Evolutionary conservation across 2,329 filamentous ascomycete genomes (phyloP).

Genomic region (Ophiostoma ulmi): DNA sequence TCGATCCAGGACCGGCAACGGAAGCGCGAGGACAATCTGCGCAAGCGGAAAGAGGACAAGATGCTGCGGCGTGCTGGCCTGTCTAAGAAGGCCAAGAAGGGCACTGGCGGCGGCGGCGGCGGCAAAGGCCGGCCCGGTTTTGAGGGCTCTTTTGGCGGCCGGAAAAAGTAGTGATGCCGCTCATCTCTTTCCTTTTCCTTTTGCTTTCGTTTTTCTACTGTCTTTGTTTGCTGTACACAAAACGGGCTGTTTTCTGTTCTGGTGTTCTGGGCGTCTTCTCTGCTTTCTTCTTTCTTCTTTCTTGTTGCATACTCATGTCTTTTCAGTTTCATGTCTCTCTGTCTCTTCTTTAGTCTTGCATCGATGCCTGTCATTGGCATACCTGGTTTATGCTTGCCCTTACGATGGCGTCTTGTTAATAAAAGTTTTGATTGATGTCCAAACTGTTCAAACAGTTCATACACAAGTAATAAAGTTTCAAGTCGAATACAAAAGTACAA

Average conservation of each 20-base stretch:
- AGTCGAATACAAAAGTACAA: not conserved
- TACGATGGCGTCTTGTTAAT: constrained; percentile 1
- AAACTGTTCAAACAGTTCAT: not conserved
- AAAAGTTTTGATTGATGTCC: constrained; percentile 12
- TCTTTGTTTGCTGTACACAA: not conserved
- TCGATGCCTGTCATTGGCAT: constrained; percentile 7
- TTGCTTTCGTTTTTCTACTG: not conserved
- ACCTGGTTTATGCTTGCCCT: not conserved
- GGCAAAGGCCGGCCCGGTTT: constrained; percentile 57
- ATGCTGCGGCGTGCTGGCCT: constrained; percentile 48
- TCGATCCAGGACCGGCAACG: constrained; percentile 72
- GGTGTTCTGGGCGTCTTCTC: not conserved
- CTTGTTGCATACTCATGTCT: not conserved
- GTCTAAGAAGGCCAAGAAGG: constrained; percentile 45
- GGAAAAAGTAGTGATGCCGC: constrained; percentile 38
- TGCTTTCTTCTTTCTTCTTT: not conserved
- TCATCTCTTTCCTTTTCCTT: not conserved
- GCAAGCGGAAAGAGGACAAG: constrained; percentile 71
- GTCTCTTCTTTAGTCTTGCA: not conserved
- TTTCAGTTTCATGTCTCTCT: constrained; percentile 10
- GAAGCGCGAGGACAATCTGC: constrained; percentile 75
- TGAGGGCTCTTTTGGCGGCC: constrained; percentile 61
- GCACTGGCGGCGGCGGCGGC: constrained; percentile 41
- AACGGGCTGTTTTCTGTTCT: constrained; percentile 8
- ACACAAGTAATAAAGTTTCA: not conserved